Base-by-base conservation (phyloP, 805 yeast species). In the Wickerhamiella alocasiicola region DNA sequence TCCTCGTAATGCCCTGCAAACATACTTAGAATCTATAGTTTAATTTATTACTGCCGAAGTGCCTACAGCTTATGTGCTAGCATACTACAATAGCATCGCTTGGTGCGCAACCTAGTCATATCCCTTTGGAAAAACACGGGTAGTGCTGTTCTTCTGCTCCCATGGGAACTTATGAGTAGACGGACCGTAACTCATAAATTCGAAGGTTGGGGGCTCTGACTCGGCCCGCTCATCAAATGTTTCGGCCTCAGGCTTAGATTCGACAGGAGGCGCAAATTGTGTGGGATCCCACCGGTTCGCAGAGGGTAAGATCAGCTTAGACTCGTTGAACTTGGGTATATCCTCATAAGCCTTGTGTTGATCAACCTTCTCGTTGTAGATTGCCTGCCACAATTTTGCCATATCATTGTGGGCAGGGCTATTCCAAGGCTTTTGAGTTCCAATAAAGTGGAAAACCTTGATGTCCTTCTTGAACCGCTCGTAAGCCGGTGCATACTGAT, bases 401-500 rank as follows among this genome's bases (percentile, higher is more conserved):
- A 34, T 31, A 15, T 36, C 45, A 9, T 28, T 28, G 15, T 30
- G 7, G 13, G 37, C 7, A 9, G 4, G 16, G 6, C 30, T 24
- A 18, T 34, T 37, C 68, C 68, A 64, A 11, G 68, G 68, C 49
- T 64, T 64, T 27, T 29, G 17, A 9, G 51, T 13, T 20, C 68
- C 68, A 21, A 61, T 55, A 41, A 64, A 64, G 43, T 64, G 68
- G 23, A 59, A 51, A 6, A 58, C 53, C 35, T 61, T 63, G 18
- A 73, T 60, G 18, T 67, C 59, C 11, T 56, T 43, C 12, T 50
- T 44, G 54, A 77, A 82, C 53, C 71, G 68, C 29, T 58, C 60
- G 53, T 64, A 74, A 0, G 93, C 91, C 0, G 93, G 91, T 16
- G 67, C 62, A 59, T 77, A 80, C 59, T 82, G 78, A 54, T 82